phyloP scores from a whole-genome alignment of 2,329 filamentous ascomycete genomes.

The Diaporthe longicolla region DNA sequence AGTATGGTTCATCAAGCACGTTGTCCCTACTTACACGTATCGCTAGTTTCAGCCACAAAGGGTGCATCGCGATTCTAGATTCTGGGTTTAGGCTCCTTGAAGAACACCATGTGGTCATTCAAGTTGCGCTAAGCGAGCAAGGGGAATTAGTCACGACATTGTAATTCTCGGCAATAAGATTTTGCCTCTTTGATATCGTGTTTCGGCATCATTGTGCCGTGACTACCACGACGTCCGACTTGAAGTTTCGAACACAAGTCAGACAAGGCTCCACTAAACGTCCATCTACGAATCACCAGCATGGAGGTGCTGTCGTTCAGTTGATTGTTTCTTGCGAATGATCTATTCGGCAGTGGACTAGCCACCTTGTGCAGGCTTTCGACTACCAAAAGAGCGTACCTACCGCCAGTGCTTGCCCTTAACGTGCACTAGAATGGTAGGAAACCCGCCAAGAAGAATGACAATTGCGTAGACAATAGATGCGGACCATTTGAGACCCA shows the following conservation, averaged over 20 bases:
- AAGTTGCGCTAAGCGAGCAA: background rate
- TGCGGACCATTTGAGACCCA: conserved; percentile 29
- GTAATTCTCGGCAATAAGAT: background rate
- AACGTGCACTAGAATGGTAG: conserved; percentile 1
- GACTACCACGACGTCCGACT: background rate
- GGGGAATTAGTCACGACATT: background rate
- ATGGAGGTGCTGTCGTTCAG: too few species aligned
- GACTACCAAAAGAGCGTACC: background rate
- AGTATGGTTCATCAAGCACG: too few species aligned
- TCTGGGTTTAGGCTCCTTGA: background rate
- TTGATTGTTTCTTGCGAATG: too few species aligned
- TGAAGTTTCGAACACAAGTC: background rate
- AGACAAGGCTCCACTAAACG: too few species aligned
- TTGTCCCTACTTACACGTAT: background rate
- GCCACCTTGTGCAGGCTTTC: too few species aligned
- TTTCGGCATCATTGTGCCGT: background rate
- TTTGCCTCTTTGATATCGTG: background rate
- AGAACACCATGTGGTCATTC: background rate
- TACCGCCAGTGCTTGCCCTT: background rate
- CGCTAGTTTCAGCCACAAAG: conserved; percentile 13
- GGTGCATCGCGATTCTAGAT: background rate
- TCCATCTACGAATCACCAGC: too few species aligned
- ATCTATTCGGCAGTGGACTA: too few species aligned
- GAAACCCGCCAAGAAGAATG: conserved; percentile 7
- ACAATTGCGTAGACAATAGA: conserved; percentile 15